Evolutionary conservation across 1,284 basidiomycete genomes (phyloP), one percentile per base, ranked within the genome.

Genomic region (Gastroboletus turbinatus): DNA sequence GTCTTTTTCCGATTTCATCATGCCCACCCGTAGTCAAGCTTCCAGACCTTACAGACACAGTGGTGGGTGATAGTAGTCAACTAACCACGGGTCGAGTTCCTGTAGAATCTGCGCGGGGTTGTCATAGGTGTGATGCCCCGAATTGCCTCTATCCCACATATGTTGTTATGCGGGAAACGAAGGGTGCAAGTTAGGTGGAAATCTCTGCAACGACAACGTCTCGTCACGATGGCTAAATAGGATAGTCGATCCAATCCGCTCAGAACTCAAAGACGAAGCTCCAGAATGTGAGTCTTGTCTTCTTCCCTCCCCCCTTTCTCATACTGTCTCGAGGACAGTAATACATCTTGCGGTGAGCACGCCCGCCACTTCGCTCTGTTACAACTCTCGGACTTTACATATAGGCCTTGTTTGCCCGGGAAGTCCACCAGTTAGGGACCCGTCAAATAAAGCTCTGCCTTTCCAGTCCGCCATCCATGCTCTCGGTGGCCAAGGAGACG

Each of bases 321-420:
- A 43, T 40, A 19, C 55, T 54, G 44, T 46, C 39, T 58, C 21
- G 43, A 50, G 16, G 47, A 17, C 59, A 33, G 49, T 29, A 29
- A 33, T 39, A 42, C 30, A 32, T 32, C 32, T 33, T 16, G 14
- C 13, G 14, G 32, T 16, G 32, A 33, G 32, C 14, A 14, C 32
- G 32, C 14, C 32, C 30, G 30, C 30, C 5, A 16, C 13, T 16
- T 33, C 14, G 14, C 14, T 33, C 32, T 14, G 32, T 7, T 6
- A 16, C 32, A 16, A 33, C 14, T 33, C 32, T 33, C 7, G 32
- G 7, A 33, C 14, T 33, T 7, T 16, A 14, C 14, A 33, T 16
- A 32, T 16, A 32, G 13, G 13, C 30, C 13, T 32, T 32, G 30
- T 32, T 32, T 14, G 13, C 30, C 13, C 11, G 30, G 30, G 13